Conservation (phyloP, 2,329 filamentous ascomycete genomes). For the Fusarium keratoplasticum region DNA sequence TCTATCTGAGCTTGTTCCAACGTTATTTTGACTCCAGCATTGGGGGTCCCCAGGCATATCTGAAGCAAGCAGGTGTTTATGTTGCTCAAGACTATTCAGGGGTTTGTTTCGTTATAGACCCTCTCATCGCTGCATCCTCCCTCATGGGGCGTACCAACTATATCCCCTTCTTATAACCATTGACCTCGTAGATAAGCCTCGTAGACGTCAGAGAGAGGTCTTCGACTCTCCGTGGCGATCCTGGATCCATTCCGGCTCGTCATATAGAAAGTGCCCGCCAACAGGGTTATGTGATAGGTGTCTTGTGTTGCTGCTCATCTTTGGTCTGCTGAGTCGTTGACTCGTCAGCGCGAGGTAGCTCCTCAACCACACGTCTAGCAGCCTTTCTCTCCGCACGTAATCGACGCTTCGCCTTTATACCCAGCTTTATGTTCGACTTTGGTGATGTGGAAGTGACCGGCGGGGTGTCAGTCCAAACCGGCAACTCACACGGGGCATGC, state of each 20-base stretch:
- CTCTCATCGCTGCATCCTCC: not conserved
- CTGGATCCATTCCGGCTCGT: not conserved
- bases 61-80: too few species aligned
- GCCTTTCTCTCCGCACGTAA: not conserved
- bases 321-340: not conserved
- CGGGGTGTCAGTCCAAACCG: not conserved
- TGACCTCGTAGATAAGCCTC: not conserved
- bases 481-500: constrained; percentile 3
- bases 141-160: not conserved
- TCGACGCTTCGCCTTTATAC: not conserved
- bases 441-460: not conserved
- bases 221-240: not conserved
- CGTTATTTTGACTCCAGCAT: not conserved
- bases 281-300: not conserved
- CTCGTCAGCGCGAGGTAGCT: not conserved
- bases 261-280: too few species aligned
- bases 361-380: not conserved
- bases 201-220: not conserved
- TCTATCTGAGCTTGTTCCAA: not conserved
- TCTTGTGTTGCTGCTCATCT: not conserved
- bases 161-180: too few species aligned
- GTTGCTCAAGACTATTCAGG: too few species aligned
- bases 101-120: not conserved
- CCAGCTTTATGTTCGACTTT: not conserved
- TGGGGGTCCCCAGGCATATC: not conserved